These are phyloP conservation scores for Quercus tomentella DNA, from an alignment of 331 rosid genomes.

Conservation along the genomic window DNA sequence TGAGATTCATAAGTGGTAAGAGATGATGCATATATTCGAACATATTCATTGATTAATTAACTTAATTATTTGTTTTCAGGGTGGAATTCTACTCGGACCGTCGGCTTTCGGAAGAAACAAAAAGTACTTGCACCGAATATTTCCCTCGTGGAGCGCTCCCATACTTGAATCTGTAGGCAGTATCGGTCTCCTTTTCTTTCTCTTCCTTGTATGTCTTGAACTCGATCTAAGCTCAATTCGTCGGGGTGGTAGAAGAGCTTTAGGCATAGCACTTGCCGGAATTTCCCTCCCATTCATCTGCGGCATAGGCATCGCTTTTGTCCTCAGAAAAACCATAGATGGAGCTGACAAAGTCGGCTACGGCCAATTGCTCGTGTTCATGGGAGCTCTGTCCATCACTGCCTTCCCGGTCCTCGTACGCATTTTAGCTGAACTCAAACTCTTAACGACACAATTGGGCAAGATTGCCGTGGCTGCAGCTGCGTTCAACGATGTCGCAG, in stretches of 20 bases:
- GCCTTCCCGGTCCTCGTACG: constrained; percentile 91
- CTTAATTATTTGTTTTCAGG: constrained; percentile 28
- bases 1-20: no score
- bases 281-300: constrained; percentile 58
- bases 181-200: constrained; percentile 71
- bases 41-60: not conserved
- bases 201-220: constrained; percentile 74
- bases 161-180: constrained; percentile 73
- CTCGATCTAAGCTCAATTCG: constrained; percentile 66
- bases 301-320: constrained; percentile 70
- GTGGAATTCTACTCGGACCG: constrained; percentile 81
- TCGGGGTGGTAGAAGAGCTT: constrained; percentile 52
- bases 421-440: constrained; percentile 79
- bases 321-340: constrained; percentile 56
- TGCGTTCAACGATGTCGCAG: constrained; percentile 78
- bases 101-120: constrained; percentile 59
- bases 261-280: constrained; percentile 67
- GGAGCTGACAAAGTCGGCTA: constrained; percentile 61
- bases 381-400: constrained; percentile 86
- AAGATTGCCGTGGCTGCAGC: constrained; percentile 94
- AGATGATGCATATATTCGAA: no score
- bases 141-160: constrained; percentile 70
- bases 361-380: constrained; percentile 64
- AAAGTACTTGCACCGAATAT: constrained; percentile 41
- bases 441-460: constrained; percentile 67